These are phyloP conservation scores for Borealophlyctis nickersoniae DNA, from an alignment of 192 early-diverging fungal species.

Conservation along the genomic window DNA sequence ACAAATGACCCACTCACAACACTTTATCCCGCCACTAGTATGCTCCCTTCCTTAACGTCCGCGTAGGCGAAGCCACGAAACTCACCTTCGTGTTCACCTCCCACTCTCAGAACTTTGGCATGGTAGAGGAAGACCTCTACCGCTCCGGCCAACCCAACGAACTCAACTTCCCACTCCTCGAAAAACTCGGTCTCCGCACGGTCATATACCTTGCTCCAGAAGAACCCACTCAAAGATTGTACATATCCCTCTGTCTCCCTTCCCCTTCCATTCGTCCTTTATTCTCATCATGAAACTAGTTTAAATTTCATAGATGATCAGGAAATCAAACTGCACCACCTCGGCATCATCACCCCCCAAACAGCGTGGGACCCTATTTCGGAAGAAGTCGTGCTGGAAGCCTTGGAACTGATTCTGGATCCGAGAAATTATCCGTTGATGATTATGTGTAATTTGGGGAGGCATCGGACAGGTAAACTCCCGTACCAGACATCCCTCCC, in stretches of 20 bases:
- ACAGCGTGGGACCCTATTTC: constrained; percentile 98
- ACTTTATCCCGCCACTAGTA: constrained; percentile 76
- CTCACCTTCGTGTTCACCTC: not conserved
- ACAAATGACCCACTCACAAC: constrained; percentile 56
- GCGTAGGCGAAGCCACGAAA: not conserved
- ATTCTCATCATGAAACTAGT: too few species aligned
- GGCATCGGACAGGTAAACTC: constrained; percentile 84
- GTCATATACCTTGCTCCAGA: constrained; percentile 96
- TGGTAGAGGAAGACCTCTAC: constrained; percentile 96
- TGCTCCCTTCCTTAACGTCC: not conserved
- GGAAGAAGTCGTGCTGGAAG: constrained; percentile 92
- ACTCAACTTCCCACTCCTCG: constrained; percentile 98
- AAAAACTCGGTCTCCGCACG: constrained; percentile 90
- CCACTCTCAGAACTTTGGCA: constrained; percentile 90
- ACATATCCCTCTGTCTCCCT: constrained; percentile 20
- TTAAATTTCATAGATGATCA: constrained; percentile 98
- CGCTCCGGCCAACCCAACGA: constrained; percentile 96
- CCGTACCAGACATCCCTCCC: not conserved
- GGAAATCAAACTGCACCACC: constrained; percentile 88
- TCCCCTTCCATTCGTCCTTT: constrained; percentile 1
- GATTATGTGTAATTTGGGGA: constrained; percentile 96
- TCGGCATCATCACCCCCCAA: constrained; percentile 77
- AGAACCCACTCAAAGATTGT: constrained; percentile 94
- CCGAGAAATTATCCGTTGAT: constrained; percentile 91
- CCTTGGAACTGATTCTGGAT: constrained; percentile 81